phyloP scores from a whole-genome alignment of 805 yeast genomes.

The Kazachstania taianensis region DNA sequence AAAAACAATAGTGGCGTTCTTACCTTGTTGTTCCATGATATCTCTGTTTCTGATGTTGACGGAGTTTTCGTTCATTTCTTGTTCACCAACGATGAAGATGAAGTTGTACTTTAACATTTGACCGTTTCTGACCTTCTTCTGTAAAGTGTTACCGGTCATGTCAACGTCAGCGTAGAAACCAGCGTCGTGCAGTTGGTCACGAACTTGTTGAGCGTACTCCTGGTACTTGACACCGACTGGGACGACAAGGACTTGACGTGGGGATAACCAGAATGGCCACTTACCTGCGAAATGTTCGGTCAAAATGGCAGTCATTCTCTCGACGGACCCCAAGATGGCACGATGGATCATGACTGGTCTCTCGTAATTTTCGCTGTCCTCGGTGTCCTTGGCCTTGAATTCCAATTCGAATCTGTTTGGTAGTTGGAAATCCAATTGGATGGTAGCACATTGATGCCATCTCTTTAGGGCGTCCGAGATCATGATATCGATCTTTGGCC shows the following conservation, averaged over 20 bases:
- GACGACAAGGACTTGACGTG: slow-evolving; percentile 91
- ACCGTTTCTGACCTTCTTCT: slow-evolving; percentile 96
- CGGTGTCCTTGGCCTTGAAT: slow-evolving; percentile 59
- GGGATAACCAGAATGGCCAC: slow-evolving; percentile 99
- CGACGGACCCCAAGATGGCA: slow-evolving; percentile 96
- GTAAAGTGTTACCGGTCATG: slow-evolving; percentile 88
- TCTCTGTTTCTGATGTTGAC: slow-evolving; percentile 98
- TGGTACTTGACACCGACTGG: slow-evolving; percentile 93
- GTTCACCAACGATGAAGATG: slow-evolving; percentile 94
- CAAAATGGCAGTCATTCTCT: slow-evolving; percentile 97
- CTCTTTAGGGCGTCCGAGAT: slow-evolving; percentile 88
- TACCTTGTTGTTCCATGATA: slow-evolving; percentile 83
- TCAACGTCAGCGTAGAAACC: slow-evolving; percentile 92
- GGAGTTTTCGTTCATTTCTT: slow-evolving; percentile 65
- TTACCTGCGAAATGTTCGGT: slow-evolving; percentile 98
- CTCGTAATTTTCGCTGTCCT: slow-evolving; percentile 41
- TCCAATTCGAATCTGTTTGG: slow-evolving; percentile 89
- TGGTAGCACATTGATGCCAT: slow-evolving; percentile 99
- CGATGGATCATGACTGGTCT: slow-evolving; percentile 99
- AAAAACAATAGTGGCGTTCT: slow-evolving; percentile 71
- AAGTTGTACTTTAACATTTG: slow-evolving; percentile 91
- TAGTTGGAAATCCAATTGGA: slow-evolving; percentile 96
- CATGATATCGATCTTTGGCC: slow-evolving; percentile 94
- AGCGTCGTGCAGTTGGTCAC: slow-evolving; percentile 53
- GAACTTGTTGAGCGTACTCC: slow-evolving; percentile 80